Conservation (phyloP, 805 yeast species). For the Nakazawaea wyomingensis region DNA sequence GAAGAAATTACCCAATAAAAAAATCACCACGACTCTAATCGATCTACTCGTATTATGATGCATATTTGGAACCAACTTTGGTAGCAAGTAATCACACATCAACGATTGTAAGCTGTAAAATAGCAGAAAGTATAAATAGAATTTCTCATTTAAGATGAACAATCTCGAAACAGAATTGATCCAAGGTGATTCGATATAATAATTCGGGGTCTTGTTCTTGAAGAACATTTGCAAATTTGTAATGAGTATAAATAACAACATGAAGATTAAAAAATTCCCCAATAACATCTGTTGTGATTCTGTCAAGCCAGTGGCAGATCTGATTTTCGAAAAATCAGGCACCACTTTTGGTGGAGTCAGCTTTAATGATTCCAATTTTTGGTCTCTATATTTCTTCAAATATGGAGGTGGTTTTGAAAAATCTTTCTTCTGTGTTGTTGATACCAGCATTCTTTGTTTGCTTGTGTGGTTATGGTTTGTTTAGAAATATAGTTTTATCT, state of each 20-base stretch:
- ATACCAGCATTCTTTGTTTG: too few relatives aligned
- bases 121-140: constrained; percentile 1
- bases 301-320: not conserved
- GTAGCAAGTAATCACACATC: constrained; percentile 7
- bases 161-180: not conserved
- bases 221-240: constrained; percentile 7
- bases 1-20: not conserved
- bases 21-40: not conserved
- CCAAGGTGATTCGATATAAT: not conserved
- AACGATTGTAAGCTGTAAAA: constrained; percentile 1
- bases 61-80: not conserved
- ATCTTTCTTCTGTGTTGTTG: constrained; percentile 3
- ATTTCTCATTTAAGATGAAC: constrained; percentile 7
- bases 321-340: not conserved
- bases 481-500: too few relatives aligned
- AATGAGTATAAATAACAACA: not conserved
- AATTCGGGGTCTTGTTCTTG: not conserved
- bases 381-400: constrained; percentile 4
- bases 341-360: constrained; percentile 6
- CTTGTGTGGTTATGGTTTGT: too few relatives aligned
- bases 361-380: not conserved
- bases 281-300: constrained; percentile 1
- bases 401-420: constrained; percentile 6
- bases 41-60: not conserved
- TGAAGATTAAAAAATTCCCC: constrained; percentile 2